phyloP scores from a whole-genome alignment of 306 rosid genomes.

The Quercus wislizeni region DNA sequence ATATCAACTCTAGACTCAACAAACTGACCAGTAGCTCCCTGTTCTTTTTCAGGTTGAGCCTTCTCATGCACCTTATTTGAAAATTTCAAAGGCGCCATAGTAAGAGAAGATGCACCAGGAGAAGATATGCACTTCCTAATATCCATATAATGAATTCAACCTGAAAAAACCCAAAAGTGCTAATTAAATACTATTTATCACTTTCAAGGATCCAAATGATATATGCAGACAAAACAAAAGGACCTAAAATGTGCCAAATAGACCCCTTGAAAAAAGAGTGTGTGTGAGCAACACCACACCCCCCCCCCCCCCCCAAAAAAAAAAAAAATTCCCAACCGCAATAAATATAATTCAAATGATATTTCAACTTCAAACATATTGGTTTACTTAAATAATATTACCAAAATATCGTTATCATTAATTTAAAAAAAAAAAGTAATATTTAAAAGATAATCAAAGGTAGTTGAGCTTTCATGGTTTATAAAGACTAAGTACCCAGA shows the following conservation, averaged over 20 bases:
- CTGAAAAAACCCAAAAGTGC: constrained; percentile 36
- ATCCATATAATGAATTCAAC: constrained; percentile 43
- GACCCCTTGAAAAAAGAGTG: background rate
- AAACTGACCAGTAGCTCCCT: constrained; percentile 23
- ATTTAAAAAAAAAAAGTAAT: background rate
- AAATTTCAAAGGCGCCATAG: constrained; percentile 42
- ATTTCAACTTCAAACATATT: background rate
- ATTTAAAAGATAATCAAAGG: background rate
- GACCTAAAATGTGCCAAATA: background rate
- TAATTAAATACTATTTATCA: background rate
- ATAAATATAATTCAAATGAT: background rate
- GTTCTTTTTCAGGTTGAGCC: constrained; percentile 32
- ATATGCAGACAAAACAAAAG: background rate
- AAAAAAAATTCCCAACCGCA: background rate
- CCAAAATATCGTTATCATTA: background rate
- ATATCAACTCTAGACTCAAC: constrained; percentile 51
- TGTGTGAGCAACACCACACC: too few relatives aligned
- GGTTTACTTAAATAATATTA: background rate
- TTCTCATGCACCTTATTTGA: constrained; percentile 50
- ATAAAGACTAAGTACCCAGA: background rate
- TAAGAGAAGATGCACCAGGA: constrained; percentile 38
- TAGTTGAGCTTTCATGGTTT: background rate
- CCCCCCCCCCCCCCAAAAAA: background rate
- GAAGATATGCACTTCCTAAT: constrained; percentile 50
- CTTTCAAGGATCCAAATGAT: background rate